These are phyloP conservation scores for Stereum hirsutum DNA, from an alignment of 1,284 basidiomycete species.

Conservation along the genomic window DNA sequence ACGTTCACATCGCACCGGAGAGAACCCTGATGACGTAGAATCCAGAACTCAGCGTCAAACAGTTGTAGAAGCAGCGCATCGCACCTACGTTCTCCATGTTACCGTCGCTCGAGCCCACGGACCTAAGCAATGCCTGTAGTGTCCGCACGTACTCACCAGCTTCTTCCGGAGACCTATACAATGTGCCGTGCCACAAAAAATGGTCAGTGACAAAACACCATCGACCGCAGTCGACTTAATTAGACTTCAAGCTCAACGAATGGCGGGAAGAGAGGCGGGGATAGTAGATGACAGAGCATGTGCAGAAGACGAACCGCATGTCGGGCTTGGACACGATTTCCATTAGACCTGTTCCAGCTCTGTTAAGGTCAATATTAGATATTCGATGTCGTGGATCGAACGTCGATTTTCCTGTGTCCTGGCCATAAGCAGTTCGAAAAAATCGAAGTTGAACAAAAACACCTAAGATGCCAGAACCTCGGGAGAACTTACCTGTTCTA, in stretches of 20 bases:
- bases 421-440: background rate
- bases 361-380: constrained; percentile 81
- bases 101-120: constrained; percentile 85
- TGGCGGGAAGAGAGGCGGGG: background rate
- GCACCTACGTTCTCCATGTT: constrained; percentile 89
- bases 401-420: constrained; percentile 95
- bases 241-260: background rate
- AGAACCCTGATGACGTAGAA: constrained; percentile 71
- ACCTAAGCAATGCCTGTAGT: constrained; percentile 75
- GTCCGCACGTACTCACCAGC: constrained; percentile 84
- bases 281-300: no score
- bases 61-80: background rate
- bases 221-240: background rate
- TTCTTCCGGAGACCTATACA: constrained; percentile 75
- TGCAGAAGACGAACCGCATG: constrained; percentile 48
- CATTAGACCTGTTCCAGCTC: constrained; percentile 86
- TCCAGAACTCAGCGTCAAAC: constrained; percentile 1
- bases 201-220: background rate
- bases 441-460: no score
- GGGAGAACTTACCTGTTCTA: constrained; percentile 72
- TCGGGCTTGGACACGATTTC: constrained; percentile 97
- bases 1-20: constrained; percentile 95
- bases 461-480: background rate
- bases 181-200: constrained; percentile 2
- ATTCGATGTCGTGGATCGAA: constrained; percentile 46